Conservation (phyloP, 352 stramenopile species). For the Pythium scleroteichum region DNA sequence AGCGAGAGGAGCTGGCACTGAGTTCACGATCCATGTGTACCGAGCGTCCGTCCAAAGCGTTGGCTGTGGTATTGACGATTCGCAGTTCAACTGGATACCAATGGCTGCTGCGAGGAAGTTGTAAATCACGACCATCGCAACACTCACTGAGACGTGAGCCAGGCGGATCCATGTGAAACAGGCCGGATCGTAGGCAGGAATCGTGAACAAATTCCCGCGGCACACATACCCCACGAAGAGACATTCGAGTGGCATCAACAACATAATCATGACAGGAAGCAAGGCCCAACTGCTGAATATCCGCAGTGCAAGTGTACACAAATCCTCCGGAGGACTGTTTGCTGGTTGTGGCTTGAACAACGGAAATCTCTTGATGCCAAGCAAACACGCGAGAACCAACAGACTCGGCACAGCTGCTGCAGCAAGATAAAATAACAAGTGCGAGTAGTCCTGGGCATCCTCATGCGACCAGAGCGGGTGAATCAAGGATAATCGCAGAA, state of each 20-base stretch:
- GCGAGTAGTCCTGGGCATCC: conserved; percentile 36
- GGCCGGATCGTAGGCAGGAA: conserved; percentile 29
- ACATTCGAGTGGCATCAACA: conserved; percentile 62
- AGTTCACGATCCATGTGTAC: conserved; percentile 41
- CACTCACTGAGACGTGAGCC: conserved; percentile 32
- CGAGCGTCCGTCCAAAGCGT: conserved; percentile 63
- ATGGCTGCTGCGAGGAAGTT: conserved; percentile 36
- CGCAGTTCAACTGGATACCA: conserved; percentile 61
- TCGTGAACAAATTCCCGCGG: conserved; percentile 10
- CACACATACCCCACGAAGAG: conserved; percentile 46
- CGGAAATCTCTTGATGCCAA: conserved; percentile 53
- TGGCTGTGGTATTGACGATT: conserved; percentile 46
- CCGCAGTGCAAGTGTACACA: conserved; percentile 48
- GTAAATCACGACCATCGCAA: conserved; percentile 31
- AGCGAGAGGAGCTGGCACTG: conserved; percentile 46
- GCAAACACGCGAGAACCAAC: conserved; percentile 31
- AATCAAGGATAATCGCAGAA: conserved; percentile 41
- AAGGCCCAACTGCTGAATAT: conserved; percentile 57
- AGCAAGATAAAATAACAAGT: conserved; percentile 40
- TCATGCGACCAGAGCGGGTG: conserved; percentile 53
- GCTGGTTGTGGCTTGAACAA: conserved; percentile 67
- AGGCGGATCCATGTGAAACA: conserved; percentile 46
- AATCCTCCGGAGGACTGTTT: conserved; percentile 42
- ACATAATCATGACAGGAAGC: conserved; percentile 46
- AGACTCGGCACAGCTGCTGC: conserved; percentile 40